Evolutionary conservation across 202 grass and related monocot species (phyloP).

Genomic region (Dendrocalamus latiflorus): DNA sequence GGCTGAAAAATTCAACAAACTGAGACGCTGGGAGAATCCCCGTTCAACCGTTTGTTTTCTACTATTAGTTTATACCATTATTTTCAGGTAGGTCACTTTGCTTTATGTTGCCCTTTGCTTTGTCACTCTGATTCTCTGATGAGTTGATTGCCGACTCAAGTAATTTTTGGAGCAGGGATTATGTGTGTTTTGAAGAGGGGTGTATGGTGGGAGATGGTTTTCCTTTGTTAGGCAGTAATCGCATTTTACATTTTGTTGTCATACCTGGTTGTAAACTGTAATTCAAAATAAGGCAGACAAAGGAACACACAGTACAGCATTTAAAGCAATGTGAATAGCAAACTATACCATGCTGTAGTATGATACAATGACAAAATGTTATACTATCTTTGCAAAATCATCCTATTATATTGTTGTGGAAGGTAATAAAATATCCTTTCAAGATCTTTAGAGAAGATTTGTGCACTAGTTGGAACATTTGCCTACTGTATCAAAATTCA

Average conservation of each 20-base stretch:
- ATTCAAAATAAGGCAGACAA: not conserved
- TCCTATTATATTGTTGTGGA: not conserved
- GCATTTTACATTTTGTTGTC: not conserved
- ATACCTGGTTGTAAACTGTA: conserved; percentile 8
- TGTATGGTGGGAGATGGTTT: not conserved
- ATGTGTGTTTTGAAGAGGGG: not conserved
- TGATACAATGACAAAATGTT: not conserved
- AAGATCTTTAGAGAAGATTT: not conserved
- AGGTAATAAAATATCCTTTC: not conserved
- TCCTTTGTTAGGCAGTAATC: not conserved
- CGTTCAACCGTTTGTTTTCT: conserved; percentile 72
- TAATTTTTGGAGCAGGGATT: not conserved
- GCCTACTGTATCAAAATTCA: not conserved
- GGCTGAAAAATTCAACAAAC: conserved; percentile 69
- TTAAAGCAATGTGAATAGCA: not conserved
- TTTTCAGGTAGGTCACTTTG: conserved; percentile 62
- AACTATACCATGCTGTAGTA: not conserved
- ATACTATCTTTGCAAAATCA: conserved; percentile 2
- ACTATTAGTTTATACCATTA: conserved; percentile 58
- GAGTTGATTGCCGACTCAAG: conserved; percentile 3
- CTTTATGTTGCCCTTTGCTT: conserved; percentile 20
- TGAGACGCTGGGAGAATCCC: conserved; percentile 78
- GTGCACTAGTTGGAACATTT: not conserved
- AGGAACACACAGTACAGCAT: not conserved
- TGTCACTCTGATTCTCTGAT: not conserved